Conservation (phyloP, 345 rosid genomes). For the Citrus mangshanensis region DNA sequence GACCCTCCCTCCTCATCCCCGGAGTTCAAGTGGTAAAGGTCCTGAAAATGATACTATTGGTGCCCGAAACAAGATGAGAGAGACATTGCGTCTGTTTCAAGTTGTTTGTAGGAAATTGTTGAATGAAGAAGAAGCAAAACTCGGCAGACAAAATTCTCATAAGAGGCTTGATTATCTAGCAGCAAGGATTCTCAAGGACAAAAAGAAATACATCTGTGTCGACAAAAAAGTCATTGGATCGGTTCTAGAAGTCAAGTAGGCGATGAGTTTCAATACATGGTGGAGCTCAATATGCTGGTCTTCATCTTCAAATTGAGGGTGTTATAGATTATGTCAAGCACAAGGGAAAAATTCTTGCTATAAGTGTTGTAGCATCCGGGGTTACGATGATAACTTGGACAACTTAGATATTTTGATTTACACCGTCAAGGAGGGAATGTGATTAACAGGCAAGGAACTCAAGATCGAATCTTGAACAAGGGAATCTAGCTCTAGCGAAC, state of each 20-base stretch:
- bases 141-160: constrained; percentile 9
- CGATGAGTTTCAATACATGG: constrained; percentile 74
- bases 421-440: constrained; percentile 76
- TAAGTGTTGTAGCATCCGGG: constrained; percentile 79
- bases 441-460: constrained; percentile 36
- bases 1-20: constrained; percentile 46
- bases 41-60: constrained; percentile 22
- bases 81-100: constrained; percentile 70
- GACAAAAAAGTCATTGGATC: constrained; percentile 55
- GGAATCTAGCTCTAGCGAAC: too few species aligned
- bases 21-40: constrained; percentile 20
- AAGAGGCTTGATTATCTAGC: constrained; percentile 64
- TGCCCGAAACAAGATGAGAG: constrained; percentile 68
- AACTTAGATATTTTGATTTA: constrained; percentile 55
- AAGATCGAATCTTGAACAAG: too few species aligned
- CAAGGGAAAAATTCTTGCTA: constrained; percentile 40
- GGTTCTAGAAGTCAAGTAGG: constrained; percentile 81
- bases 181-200: constrained; percentile 42
- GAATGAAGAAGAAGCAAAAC: constrained; percentile 72
- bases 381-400: constrained; percentile 59
- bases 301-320: constrained; percentile 61
- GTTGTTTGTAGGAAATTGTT: constrained; percentile 58
- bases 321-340: constrained; percentile 68
- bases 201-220: constrained; percentile 38
- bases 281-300: constrained; percentile 71